A percentile compares a stretch with the other conserved stretches of the same genome.
Evolutionary conservation across 169 alveolate species (phyloP).

Genomic region (Ichthyophthirius multifiliis): DNA sequence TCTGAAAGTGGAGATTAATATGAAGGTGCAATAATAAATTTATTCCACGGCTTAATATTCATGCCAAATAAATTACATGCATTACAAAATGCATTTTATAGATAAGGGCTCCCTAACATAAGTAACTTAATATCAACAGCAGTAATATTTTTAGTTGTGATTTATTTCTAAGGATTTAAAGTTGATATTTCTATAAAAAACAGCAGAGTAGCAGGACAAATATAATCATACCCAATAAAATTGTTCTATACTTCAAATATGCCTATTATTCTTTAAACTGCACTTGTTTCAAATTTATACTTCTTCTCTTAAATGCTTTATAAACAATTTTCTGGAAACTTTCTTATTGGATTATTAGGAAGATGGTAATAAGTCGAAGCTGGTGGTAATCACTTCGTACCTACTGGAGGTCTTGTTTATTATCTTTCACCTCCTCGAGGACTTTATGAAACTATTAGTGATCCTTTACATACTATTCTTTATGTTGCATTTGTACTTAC

Average conservation of each 20-base stretch:
- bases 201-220: conserved; percentile 96
- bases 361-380: conserved; percentile 45
- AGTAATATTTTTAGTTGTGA: conserved; percentile 44
- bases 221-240: conserved; percentile 76
- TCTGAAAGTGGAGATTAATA: conserved; percentile 52
- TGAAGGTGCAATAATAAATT: conserved; percentile 58
- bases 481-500: conserved; percentile 41
- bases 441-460: conserved; percentile 78
- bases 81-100: conserved; percentile 41
- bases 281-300: conserved; percentile 49
- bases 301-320: conserved; percentile 49
- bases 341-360: conserved; percentile 49
- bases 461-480: conserved; percentile 43
- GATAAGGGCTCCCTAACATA: conserved; percentile 50
- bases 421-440: conserved; percentile 86
- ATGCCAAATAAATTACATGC: conserved; percentile 29
- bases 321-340: conserved; percentile 36
- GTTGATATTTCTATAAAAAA: conserved; percentile 95
- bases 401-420: conserved; percentile 58
- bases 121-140: conserved; percentile 49
- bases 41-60: conserved; percentile 41
- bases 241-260: conserved; percentile 53
- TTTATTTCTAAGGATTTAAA: conserved; percentile 53
- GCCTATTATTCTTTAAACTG: conserved; percentile 54
- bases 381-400: conserved; percentile 45